Percentiles rank a stretch among this genome's conserved stretches.
Conservation (phyloP, 768 basidiomycete genomes). For the Daedaleopsis sinensis region DNA sequence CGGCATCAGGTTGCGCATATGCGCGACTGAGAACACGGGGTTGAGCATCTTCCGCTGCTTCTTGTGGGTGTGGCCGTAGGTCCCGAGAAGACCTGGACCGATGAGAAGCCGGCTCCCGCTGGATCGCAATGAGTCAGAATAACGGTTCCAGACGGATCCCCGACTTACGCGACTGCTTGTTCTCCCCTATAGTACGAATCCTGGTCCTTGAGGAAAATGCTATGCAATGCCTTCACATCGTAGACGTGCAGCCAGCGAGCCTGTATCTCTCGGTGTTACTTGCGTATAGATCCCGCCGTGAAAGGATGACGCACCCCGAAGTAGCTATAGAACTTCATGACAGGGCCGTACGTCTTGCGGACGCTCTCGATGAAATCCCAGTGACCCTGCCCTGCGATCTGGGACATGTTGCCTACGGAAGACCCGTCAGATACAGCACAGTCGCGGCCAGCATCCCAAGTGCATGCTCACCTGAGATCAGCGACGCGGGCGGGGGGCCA, state of each 20-base stretch:
- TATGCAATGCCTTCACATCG: slow-evolving; percentile 21
- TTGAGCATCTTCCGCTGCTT: slow-evolving; percentile 28
- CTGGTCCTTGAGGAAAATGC: slow-evolving; percentile 24
- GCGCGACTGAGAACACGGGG: slow-evolving; percentile 25
- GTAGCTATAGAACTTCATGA: slow-evolving; percentile 10
- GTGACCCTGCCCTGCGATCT: slow-evolving; percentile 3
- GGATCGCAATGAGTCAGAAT: background rate
- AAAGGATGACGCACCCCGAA: slow-evolving; percentile 16
- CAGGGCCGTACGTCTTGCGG: slow-evolving; percentile 10
- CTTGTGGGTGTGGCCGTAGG: slow-evolving; percentile 18
- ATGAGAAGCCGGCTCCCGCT: slow-evolving; percentile 5
- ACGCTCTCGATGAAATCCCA: slow-evolving; percentile 12
- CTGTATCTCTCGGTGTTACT: no score
- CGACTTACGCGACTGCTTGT: background rate
- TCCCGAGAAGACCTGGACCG: slow-evolving; percentile 23
- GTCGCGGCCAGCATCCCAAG: background rate
- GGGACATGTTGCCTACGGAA: slow-evolving; percentile 16
- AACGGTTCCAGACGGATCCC: background rate
- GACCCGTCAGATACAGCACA: background rate
- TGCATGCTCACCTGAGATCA: slow-evolving; percentile 2
- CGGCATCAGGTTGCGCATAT: slow-evolving; percentile 26
- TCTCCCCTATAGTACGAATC: slow-evolving; percentile 16
- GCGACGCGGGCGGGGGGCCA: slow-evolving; percentile 12
- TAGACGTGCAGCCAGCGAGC: slow-evolving; percentile 11
- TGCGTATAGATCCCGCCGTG: no score